A percentile compares a stretch with the other conserved stretches of the same genome.
Conservation (phyloP, 352 stramenopile species). For the Pythium sukuiense region DNA sequence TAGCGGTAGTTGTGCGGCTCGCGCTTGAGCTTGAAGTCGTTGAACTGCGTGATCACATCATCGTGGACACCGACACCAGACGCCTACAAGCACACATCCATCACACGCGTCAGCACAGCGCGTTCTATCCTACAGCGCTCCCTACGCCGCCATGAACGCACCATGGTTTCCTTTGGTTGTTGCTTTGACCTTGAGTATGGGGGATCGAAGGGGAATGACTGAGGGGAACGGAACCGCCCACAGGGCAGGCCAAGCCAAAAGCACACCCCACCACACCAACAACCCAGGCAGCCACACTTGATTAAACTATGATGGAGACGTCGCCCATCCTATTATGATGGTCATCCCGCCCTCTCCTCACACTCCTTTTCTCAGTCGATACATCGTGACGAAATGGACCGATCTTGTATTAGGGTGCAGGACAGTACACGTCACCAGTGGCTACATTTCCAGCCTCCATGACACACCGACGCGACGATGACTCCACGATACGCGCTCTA, state of each 20-base stretch:
- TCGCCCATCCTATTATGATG: neutral
- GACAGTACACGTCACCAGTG: conserved; percentile 15
- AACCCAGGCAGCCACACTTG: conserved; percentile 12
- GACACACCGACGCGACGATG: neutral
- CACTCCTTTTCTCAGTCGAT: conserved; percentile 11
- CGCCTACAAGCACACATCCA: conserved; percentile 55
- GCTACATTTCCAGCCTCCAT: conserved; percentile 5
- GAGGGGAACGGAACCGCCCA: neutral
- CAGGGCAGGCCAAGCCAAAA: neutral
- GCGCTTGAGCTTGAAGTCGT: conserved; percentile 95
- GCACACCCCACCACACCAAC: conserved; percentile 3
- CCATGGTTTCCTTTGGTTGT: conserved; percentile 19
- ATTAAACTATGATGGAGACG: conserved; percentile 7
- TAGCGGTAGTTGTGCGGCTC: conserved; percentile 92
- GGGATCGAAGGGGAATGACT: conserved; percentile 23
- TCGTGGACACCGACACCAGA: conserved; percentile 93
- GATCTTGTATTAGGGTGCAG: conserved; percentile 12
- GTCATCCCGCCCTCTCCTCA: conserved; percentile 13
- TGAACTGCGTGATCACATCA: conserved; percentile 92
- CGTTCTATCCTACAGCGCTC: neutral
- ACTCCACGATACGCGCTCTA: neutral
- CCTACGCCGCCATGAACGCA: conserved; percentile 8
- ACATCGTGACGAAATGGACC: conserved; percentile 19
- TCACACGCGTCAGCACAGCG: neutral
- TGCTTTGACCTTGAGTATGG: conserved; percentile 17